These are phyloP conservation scores for Heracleum sosnowskyi DNA, from an alignment of 129 eudicot species.

Conservation along the genomic window DNA sequence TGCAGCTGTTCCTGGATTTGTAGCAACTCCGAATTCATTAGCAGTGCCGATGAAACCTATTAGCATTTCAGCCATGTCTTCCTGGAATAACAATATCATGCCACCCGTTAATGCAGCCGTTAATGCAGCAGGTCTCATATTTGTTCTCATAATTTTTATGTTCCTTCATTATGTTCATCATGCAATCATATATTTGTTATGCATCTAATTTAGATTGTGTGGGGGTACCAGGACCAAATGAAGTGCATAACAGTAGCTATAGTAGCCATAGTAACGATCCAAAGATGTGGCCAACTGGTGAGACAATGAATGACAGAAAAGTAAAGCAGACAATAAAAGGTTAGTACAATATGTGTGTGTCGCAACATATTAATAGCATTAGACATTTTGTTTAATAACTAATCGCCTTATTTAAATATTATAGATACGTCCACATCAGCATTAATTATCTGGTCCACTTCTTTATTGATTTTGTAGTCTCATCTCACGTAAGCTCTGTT, in stretches of 20 bases:
- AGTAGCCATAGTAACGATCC: constrained; percentile 59
- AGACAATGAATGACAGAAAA: constrained; percentile 35
- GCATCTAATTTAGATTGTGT: constrained; percentile 35
- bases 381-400: not conserved
- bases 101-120: constrained; percentile 28
- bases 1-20: constrained; percentile 44
- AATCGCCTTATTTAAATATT: not conserved
- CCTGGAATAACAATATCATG: constrained; percentile 35
- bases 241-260: constrained; percentile 35
- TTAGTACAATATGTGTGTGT: not conserved
- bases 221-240: constrained; percentile 34
- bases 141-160: not conserved
- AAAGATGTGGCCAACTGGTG: constrained; percentile 34
- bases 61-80: constrained; percentile 37
- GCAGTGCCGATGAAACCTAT: constrained; percentile 28
- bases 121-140: constrained; percentile 40
- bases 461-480: not conserved
- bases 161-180: not conserved
- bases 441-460: not conserved
- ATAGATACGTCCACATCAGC: not conserved
- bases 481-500: not conserved
- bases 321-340: constrained; percentile 5
- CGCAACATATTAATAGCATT: not conserved
- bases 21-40: constrained; percentile 36
- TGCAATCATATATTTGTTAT: not conserved